Conservation (phyloP, 257 asterid species). For the Gentiana straminea region DNA sequence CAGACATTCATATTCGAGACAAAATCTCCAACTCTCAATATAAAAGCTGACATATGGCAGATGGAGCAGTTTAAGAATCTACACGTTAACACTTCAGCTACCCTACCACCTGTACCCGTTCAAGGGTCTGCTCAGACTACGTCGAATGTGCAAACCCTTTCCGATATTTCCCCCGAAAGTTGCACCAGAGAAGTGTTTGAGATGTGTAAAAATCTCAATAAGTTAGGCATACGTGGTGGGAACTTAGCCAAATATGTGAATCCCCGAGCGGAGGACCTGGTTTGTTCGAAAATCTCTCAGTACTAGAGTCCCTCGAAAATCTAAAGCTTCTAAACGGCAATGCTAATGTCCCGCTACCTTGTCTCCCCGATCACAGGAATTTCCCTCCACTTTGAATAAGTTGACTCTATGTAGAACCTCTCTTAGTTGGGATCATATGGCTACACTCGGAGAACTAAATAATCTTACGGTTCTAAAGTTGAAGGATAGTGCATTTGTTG, state of each 20-base stretch:
- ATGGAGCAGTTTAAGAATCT: slow-evolving; percentile 48
- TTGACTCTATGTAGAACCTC: slow-evolving; percentile 1
- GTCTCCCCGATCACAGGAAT: not conserved
- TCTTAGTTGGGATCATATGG: slow-evolving; percentile 1
- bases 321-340: slow-evolving; percentile 39
- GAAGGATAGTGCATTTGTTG: slow-evolving; percentile 1
- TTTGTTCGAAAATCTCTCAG: slow-evolving; percentile 27
- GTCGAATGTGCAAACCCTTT: slow-evolving; percentile 35
- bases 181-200: slow-evolving; percentile 32
- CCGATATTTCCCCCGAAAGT: slow-evolving; percentile 34
- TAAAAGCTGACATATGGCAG: slow-evolving; percentile 45
- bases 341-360: not conserved
- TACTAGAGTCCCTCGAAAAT: slow-evolving; percentile 27
- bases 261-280: slow-evolving; percentile 9
- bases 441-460: slow-evolving; percentile 1
- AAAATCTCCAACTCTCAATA: slow-evolving; percentile 25
- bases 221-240: slow-evolving; percentile 47
- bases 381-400: slow-evolving; percentile 1
- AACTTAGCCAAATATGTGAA: slow-evolving; percentile 24
- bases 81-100: slow-evolving; percentile 29
- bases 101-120: slow-evolving; percentile 11
- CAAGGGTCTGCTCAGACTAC: slow-evolving; percentile 2
- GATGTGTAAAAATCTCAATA: slow-evolving; percentile 34
- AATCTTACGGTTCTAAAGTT: too few species aligned
- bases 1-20: slow-evolving; percentile 45